Evolutionary conservation across 805 yeast genomes (phyloP).

Genomic region (Yamadazyma phyllophila): DNA sequence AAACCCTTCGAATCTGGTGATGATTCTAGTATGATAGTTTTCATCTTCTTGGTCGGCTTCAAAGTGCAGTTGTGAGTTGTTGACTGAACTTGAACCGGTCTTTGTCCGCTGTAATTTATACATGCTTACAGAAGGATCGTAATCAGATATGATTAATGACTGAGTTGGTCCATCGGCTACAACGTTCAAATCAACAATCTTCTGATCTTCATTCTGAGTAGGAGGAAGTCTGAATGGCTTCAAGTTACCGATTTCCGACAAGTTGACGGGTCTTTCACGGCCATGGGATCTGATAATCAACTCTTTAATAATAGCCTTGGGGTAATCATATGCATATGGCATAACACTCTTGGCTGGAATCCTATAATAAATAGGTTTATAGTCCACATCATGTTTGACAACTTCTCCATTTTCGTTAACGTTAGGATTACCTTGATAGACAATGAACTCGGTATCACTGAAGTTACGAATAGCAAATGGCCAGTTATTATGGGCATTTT

Average conservation of each 20-base stretch:
- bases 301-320: constrained; percentile 84
- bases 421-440: constrained; percentile 83
- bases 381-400: constrained; percentile 49
- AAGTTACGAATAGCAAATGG: constrained; percentile 91
- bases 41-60: constrained; percentile 56
- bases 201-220: constrained; percentile 33
- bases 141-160: constrained; percentile 77
- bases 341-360: constrained; percentile 89
- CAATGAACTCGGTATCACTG: constrained; percentile 79
- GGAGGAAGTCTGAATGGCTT: constrained; percentile 77
- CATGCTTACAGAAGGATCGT: constrained; percentile 73
- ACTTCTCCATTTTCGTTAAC: constrained; percentile 60
- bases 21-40: constrained; percentile 49
- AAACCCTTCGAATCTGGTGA: constrained; percentile 74
- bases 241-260: constrained; percentile 90
- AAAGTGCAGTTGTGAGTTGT: constrained; percentile 44
- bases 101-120: constrained; percentile 51
- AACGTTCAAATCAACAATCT: constrained; percentile 81
- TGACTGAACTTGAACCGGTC: constrained; percentile 27
- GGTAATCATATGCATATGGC: constrained; percentile 99
- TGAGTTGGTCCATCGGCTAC: constrained; percentile 96
- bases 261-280: constrained; percentile 71
- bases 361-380: constrained; percentile 75
- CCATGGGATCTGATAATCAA: constrained; percentile 69
- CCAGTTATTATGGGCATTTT: constrained; percentile 78